phyloP scores from a whole-genome alignment of 176 grass and related monocot genomes.

The maize (Zea mays) region DNA sequence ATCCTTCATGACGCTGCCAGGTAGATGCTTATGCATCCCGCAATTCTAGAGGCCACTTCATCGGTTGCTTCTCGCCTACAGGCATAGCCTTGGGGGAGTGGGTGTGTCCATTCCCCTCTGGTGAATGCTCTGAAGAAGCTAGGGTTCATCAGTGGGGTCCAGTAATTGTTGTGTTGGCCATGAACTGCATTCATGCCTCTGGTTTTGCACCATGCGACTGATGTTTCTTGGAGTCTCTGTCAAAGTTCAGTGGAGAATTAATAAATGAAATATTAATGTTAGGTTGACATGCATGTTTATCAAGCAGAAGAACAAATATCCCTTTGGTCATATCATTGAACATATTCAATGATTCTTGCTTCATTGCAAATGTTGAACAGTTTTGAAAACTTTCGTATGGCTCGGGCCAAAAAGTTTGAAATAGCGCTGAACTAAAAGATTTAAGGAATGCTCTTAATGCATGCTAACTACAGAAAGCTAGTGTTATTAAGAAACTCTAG shows the following conservation, averaged over 20 bases:
- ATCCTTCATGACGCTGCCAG: no score
- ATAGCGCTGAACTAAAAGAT: constrained; percentile 14
- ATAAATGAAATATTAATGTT: constrained; percentile 67
- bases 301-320: constrained; percentile 74
- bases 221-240: no score
- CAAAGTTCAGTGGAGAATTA: constrained; percentile 21
- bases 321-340: constrained; percentile 61
- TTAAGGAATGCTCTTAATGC: constrained; percentile 7
- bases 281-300: constrained; percentile 60
- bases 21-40: no score
- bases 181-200: no score
- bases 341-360: background rate
- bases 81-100: no score
- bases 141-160: no score
- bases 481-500: background rate
- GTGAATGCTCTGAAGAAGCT: no score
- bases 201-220: no score
- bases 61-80: no score
- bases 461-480: background rate
- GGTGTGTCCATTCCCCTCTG: no score
- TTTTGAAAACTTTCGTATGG: constrained; percentile 55
- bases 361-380: constrained; percentile 39
- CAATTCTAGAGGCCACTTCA: no score
- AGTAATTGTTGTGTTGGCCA: no score
- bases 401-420: constrained; percentile 31